phyloP scores from a whole-genome alignment of 805 yeast species.

The Kluyveromyces wickerhamii region DNA sequence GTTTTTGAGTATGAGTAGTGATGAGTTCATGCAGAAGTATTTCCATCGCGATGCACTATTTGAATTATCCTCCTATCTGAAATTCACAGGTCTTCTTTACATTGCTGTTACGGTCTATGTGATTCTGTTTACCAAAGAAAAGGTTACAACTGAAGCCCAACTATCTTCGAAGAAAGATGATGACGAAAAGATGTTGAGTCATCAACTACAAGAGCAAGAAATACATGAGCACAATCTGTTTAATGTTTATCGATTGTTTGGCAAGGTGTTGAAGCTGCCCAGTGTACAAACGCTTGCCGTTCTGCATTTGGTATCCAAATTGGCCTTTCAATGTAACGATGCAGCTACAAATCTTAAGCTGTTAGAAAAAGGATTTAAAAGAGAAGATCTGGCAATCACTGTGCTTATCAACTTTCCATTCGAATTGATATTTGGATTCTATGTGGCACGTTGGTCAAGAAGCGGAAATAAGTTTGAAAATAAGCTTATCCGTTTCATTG shows the following conservation, averaged over 20 bases:
- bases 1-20: conserved; percentile 82
- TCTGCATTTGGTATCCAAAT: conserved; percentile 71
- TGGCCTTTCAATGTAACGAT: conserved; percentile 94
- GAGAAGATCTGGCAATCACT: conserved; percentile 88
- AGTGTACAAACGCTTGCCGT: conserved; percentile 67
- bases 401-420: conserved; percentile 94
- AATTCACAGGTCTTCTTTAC: conserved; percentile 69
- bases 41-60: conserved; percentile 2
- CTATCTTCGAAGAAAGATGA: conserved; percentile 10
- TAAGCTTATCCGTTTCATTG: conserved; percentile 11
- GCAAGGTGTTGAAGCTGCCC: conserved; percentile 55
- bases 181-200: conserved; percentile 15
- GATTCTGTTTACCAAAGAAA: conserved; percentile 58
- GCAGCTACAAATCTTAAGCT: conserved; percentile 90
- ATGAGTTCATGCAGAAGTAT: conserved; percentile 86
- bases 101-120: conserved; percentile 58
- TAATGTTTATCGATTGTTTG: conserved; percentile 58
- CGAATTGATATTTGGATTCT: conserved; percentile 90
- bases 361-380: conserved; percentile 82
- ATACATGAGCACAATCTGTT: conserved; percentile 32
- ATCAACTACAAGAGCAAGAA: conserved; percentile 24
- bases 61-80: conserved; percentile 59
- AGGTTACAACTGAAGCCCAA: conserved; percentile 34
- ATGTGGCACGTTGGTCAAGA: conserved; percentile 76
- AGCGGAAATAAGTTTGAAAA: conserved; percentile 3